Evolutionary conservation across 345 rosid species (phyloP).

Genomic region (Excoecaria agallocha): DNA sequence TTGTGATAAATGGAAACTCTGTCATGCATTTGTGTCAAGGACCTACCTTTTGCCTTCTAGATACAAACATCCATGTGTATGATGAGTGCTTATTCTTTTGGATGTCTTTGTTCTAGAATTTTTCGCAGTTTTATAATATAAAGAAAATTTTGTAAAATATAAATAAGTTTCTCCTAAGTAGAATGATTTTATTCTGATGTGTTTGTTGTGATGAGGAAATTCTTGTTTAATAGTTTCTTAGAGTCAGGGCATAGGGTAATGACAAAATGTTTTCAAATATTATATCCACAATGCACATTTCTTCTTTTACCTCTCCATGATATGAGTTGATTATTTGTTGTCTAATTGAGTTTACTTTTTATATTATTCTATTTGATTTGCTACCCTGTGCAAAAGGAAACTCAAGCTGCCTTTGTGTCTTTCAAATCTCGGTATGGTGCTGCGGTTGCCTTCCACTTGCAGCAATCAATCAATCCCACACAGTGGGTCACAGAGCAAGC

Average conservation of each 20-base stretch:
- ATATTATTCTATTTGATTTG: slow-evolving; percentile 11
- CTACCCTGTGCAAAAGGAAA: slow-evolving; percentile 52
- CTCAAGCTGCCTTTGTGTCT: slow-evolving; percentile 93
- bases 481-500: slow-evolving; percentile 87
- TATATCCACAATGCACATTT: background rate
- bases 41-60: background rate
- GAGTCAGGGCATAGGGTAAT: background rate
- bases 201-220: background rate
- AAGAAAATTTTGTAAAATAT: background rate
- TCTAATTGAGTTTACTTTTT: background rate
- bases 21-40: background rate
- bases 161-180: background rate
- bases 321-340: background rate
- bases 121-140: background rate
- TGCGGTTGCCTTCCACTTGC: slow-evolving; percentile 71
- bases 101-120: background rate
- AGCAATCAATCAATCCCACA: slow-evolving; percentile 77
- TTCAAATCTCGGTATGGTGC: slow-evolving; percentile 87
- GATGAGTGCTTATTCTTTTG: background rate
- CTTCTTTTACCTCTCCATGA: background rate
- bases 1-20: background rate
- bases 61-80: background rate
- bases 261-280: background rate
- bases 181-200: background rate
- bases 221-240: background rate